Evolutionary conservation across 1,139 yeast genomes (phyloP).

Genomic region (Pichia sp.): DNA sequence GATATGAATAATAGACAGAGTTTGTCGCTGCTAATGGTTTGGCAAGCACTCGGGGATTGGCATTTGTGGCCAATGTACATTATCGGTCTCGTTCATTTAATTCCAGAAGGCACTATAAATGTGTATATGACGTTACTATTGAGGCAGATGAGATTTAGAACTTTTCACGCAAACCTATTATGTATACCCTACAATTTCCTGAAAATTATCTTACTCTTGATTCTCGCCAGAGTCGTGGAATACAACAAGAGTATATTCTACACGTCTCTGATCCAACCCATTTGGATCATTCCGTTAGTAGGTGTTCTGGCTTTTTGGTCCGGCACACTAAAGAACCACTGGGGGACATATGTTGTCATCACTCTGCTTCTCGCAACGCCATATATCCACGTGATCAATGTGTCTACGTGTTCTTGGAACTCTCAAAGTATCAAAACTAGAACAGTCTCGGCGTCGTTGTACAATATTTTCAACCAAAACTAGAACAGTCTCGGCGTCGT

Average conservation of each 20-base stretch:
- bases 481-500: constrained; percentile 59
- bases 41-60: constrained; percentile 44
- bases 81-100: constrained; percentile 48
- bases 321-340: constrained; percentile 43
- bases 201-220: constrained; percentile 38
- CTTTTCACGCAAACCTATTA: constrained; percentile 53
- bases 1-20: constrained; percentile 66
- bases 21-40: constrained; percentile 38
- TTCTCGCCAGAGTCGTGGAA: constrained; percentile 41
- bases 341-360: constrained; percentile 54
- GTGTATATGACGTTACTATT: constrained; percentile 54
- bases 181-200: constrained; percentile 48
- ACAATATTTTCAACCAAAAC: constrained; percentile 60
- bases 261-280: constrained; percentile 37
- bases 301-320: constrained; percentile 49
- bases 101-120: constrained; percentile 42
- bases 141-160: constrained; percentile 52
- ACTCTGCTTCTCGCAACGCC: constrained; percentile 49
- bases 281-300: constrained; percentile 40
- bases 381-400: constrained; percentile 54
- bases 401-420: constrained; percentile 60
- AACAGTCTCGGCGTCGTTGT: constrained; percentile 59
- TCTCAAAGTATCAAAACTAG: constrained; percentile 59
- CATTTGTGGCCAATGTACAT: constrained; percentile 61
- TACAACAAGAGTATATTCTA: constrained; percentile 38